phyloP scores from a whole-genome alignment of 2,329 filamentous ascomycete genomes.

The Ophiostoma fasciatum region DNA sequence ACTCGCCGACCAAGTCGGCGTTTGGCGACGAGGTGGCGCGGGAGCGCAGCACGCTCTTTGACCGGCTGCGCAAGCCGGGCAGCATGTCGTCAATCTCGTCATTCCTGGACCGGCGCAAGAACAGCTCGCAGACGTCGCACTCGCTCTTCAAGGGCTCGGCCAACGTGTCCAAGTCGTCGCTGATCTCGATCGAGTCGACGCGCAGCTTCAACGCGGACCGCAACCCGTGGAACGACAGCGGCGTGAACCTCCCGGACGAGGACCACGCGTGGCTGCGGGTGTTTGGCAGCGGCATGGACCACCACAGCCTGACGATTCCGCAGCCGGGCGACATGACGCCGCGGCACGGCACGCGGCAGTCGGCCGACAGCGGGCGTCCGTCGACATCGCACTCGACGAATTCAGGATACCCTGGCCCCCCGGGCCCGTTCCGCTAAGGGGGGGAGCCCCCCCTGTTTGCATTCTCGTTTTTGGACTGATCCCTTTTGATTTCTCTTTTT shows the following conservation, averaged over 20 bases:
- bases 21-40: conserved; percentile 70
- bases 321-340: conserved; percentile 71
- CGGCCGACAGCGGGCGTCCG: conserved; percentile 80
- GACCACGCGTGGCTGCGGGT: conserved; percentile 56
- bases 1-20: conserved; percentile 74
- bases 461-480: conserved; percentile 14
- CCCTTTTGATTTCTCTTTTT: conserved; percentile 11
- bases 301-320: conserved; percentile 48
- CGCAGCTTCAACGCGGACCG: conserved; percentile 81
- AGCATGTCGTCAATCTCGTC: conserved; percentile 91
- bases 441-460: no score
- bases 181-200: conserved; percentile 90
- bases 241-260: conserved; percentile 84
- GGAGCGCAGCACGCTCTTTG: conserved; percentile 73
- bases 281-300: conserved; percentile 49
- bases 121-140: conserved; percentile 67
- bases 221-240: conserved; percentile 97
- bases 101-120: conserved; percentile 93
- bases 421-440: conserved; percentile 87
- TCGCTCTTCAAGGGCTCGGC: conserved; percentile 86
- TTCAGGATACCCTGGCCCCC: conserved; percentile 90
- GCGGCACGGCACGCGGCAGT: conserved; percentile 68
- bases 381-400: conserved; percentile 88
- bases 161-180: conserved; percentile 85
- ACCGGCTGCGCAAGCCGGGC: conserved; percentile 84